Evolutionary conservation across 2,329 filamentous ascomycete species (phyloP).

Genomic region (Paracamarosporium sp.): DNA sequence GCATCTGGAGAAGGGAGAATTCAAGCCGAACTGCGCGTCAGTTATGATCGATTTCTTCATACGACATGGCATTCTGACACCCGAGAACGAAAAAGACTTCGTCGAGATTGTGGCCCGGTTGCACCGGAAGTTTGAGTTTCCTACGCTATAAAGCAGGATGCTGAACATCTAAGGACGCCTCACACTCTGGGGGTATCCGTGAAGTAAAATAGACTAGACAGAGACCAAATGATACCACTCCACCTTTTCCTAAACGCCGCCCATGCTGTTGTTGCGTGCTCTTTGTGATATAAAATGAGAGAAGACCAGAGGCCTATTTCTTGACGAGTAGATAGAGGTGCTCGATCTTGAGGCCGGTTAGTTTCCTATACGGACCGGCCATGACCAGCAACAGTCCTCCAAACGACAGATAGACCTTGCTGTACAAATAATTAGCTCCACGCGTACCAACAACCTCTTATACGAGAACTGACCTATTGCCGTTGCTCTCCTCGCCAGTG

Average conservation of each 20-base stretch:
- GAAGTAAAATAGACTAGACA: conserved; percentile 32
- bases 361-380: conserved; percentile 94
- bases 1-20: conserved; percentile 74
- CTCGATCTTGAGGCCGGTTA: conserved; percentile 89
- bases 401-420: conserved; percentile 93
- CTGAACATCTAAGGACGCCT: conserved; percentile 22
- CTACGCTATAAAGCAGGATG: conserved; percentile 42
- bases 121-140: conserved; percentile 83
- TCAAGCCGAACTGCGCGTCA: conserved; percentile 91
- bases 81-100: conserved; percentile 79
- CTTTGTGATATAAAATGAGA: not conserved
- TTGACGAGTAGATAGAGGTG: conserved; percentile 93
- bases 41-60: conserved; percentile 90
- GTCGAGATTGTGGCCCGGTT: conserved; percentile 76
- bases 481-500: conserved; percentile 74
- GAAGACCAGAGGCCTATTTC: conserved; percentile 68
- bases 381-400: conserved; percentile 89
- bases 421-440: conserved; percentile 52
- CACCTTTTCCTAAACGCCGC: conserved; percentile 35
- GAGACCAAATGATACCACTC: conserved; percentile 35
- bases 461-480: conserved; percentile 70
- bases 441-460: not conserved
- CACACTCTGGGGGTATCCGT: conserved; percentile 37
- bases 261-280: conserved; percentile 30
- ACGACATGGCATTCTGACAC: conserved; percentile 79